These are phyloP conservation scores for Colletotrichum australisinense DNA, from an alignment of 2,329 filamentous ascomycete genomes.

Conservation along the genomic window DNA sequence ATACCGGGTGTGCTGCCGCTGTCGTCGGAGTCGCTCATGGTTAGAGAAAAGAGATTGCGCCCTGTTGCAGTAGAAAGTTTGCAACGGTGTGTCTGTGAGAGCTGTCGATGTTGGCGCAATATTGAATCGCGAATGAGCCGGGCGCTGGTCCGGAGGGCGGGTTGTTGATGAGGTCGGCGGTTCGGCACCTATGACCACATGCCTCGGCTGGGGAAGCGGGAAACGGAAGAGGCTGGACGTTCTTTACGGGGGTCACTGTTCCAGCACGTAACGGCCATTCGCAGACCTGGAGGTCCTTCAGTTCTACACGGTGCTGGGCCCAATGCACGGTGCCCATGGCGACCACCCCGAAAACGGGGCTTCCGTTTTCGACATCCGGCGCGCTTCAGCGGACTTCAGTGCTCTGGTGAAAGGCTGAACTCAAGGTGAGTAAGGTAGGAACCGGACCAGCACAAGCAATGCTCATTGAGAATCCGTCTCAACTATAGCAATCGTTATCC, in stretches of 20 bases:
- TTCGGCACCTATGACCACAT: slow-evolving; percentile 35
- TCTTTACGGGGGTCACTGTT: neutral
- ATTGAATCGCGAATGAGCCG: neutral
- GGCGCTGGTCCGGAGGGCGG: neutral
- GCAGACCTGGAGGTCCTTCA: neutral
- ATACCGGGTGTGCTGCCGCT: slow-evolving; percentile 40
- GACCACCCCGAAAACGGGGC: slow-evolving; percentile 16
- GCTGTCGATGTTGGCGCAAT: neutral
- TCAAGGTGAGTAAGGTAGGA: slow-evolving; percentile 14
- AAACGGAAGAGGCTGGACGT: slow-evolving; percentile 23
- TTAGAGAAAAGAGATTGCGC: neutral
- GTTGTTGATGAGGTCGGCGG: slow-evolving; percentile 10
- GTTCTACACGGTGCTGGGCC: slow-evolving; percentile 2
- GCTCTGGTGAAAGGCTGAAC: slow-evolving; percentile 32
- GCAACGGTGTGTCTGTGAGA: neutral
- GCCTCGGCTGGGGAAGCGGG: slow-evolving; percentile 33
- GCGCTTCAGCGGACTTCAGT: slow-evolving; percentile 33
- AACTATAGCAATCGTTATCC: neutral
- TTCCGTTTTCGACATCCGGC: slow-evolving; percentile 31
- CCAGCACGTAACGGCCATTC: neutral
- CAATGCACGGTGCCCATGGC: slow-evolving; percentile 30
- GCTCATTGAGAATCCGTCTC: slow-evolving; percentile 17
- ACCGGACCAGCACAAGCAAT: slow-evolving; percentile 18
- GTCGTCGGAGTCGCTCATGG: slow-evolving; percentile 49
- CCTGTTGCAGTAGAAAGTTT: neutral